Conservation (phyloP, 805 yeast genomes). For the Wilhelminamyces savonicus region DNA sequence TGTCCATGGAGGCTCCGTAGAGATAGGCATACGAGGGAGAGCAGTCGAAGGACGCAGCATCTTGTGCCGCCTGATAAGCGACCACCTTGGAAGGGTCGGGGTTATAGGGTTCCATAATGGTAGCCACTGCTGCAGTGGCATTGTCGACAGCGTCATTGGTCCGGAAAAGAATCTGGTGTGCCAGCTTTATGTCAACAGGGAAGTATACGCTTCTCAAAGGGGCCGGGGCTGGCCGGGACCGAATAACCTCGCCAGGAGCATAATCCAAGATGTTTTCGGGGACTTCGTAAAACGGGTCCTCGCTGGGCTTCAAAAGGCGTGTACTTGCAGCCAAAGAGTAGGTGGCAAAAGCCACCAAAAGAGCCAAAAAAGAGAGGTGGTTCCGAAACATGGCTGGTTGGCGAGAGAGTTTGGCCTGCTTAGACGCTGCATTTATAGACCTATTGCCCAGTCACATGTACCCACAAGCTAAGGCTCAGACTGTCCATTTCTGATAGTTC, state of each 20-base stretch:
- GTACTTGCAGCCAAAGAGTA: no score
- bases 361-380: no score
- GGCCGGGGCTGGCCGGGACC: slow-evolving; percentile 4
- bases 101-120: slow-evolving; percentile 23
- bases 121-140: slow-evolving; percentile 18
- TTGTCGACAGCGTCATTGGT: slow-evolving; percentile 17
- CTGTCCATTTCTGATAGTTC: no score
- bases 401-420: no score
- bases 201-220: slow-evolving; percentile 4
- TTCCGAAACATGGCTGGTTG: no score
- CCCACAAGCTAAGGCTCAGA: no score
- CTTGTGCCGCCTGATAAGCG: slow-evolving; percentile 24
- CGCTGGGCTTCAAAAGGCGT: slow-evolving; percentile 1
- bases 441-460: no score
- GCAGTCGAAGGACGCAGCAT: slow-evolving; percentile 20
- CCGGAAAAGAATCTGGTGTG: slow-evolving; percentile 9
- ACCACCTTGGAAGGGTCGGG: slow-evolving; percentile 19
- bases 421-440: no score
- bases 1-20: slow-evolving; percentile 7
- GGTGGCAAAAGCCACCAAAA: no score
- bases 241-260: slow-evolving; percentile 6
- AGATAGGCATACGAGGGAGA: slow-evolving; percentile 20
- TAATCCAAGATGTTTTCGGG: slow-evolving; percentile 4
- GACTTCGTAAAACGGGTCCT: slow-evolving; percentile 5
- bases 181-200: not conserved